These are phyloP conservation scores for Microsporum canis DNA, from an alignment of 2,329 filamentous ascomycete species.

Conservation along the genomic window DNA sequence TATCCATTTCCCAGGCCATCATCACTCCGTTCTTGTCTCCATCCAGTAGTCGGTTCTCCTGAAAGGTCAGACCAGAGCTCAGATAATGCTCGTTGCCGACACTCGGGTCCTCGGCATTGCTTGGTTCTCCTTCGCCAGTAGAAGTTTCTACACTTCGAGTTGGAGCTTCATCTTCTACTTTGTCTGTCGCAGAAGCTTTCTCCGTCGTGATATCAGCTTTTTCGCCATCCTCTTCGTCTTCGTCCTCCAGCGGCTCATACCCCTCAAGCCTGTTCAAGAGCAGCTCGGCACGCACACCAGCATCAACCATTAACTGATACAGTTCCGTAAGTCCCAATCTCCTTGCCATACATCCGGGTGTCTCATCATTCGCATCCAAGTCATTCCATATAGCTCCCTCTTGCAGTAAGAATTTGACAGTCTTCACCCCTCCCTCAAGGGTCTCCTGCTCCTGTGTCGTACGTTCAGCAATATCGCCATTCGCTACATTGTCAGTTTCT, in stretches of 20 bases:
- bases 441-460: conserved; percentile 20
- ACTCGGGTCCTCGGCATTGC: conserved; percentile 17
- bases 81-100: conserved; percentile 60
- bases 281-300: conserved; percentile 81
- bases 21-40: conserved; percentile 71
- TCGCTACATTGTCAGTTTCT: conserved; percentile 20
- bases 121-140: conserved; percentile 1
- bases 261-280: conserved; percentile 70
- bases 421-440: conserved; percentile 53
- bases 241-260: conserved; percentile 57
- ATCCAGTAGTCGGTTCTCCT: conserved; percentile 58
- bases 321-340: conserved; percentile 56
- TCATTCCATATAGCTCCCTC: conserved; percentile 97
- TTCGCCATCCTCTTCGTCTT: conserved; percentile 25
- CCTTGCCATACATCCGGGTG: conserved; percentile 75
- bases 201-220: conserved; percentile 7
- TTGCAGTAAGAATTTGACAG: conserved; percentile 65
- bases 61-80: conserved; percentile 53
- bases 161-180: conserved; percentile 3
- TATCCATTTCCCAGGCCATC: conserved; percentile 86
- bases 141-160: background rate
- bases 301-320: conserved; percentile 76
- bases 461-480: conserved; percentile 17
- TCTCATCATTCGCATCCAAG: conserved; percentile 73
- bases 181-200: background rate